phyloP scores from a whole-genome alignment of 73 alveolate species.

The Breviolum minutum region DNA sequence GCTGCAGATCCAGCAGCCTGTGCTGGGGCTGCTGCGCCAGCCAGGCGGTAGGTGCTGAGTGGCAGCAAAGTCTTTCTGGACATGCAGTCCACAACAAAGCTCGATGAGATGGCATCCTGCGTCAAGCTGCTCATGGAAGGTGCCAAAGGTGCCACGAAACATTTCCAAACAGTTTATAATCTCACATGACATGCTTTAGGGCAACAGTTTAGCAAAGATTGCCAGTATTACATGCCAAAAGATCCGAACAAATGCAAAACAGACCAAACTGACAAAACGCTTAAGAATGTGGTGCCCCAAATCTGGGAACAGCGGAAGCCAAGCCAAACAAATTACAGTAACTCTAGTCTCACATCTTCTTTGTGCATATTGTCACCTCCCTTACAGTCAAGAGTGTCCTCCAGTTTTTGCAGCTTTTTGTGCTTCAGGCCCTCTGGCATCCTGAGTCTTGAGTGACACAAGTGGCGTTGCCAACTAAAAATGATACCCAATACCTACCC shows the following conservation, averaged over 20 bases:
- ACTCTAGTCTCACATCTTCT: too few relatives aligned
- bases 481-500: neutral
- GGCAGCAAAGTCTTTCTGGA: neutral
- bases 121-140: neutral
- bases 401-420: neutral
- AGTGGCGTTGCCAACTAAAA: neutral
- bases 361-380: too few relatives aligned
- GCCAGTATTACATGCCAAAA: too few relatives aligned
- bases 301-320: too few relatives aligned
- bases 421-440: neutral
- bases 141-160: too few relatives aligned
- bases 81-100: conserved; percentile 56
- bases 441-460: neutral
- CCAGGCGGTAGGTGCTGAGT: conserved; percentile 1
- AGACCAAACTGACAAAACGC: too few relatives aligned
- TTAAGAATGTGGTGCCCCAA: too few relatives aligned
- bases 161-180: too few relatives aligned
- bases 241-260: too few relatives aligned
- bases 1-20: neutral
- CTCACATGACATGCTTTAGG: too few relatives aligned
- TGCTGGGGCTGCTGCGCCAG: conserved; percentile 2
- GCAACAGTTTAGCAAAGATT: too few relatives aligned
- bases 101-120: conserved; percentile 52
- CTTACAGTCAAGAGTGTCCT: neutral
- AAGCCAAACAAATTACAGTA: too few relatives aligned